Percentiles rank a stretch among this genome's conserved stretches.
These are phyloP conservation scores for Aspergillus phoenicis DNA, from an alignment of 2,329 filamentous ascomycete species.

Conservation along the genomic window DNA sequence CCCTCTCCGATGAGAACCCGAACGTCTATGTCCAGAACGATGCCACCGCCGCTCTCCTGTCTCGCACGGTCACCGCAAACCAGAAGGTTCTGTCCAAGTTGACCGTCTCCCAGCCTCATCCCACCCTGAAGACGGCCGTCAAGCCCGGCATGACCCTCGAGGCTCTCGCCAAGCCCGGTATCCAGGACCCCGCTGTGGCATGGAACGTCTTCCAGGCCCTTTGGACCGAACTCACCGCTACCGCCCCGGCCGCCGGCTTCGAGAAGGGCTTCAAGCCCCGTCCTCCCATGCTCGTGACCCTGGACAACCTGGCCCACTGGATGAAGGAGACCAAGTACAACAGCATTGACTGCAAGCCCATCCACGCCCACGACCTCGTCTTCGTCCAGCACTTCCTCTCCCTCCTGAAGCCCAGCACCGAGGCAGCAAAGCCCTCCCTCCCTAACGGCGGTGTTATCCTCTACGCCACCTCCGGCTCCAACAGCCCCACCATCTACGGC, in stretches of 20 bases:
- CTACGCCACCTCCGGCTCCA: constrained; percentile 72
- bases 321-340: constrained; percentile 80
- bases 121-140: constrained; percentile 62
- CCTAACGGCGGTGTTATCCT: constrained; percentile 79
- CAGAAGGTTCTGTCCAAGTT: constrained; percentile 60
- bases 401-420: constrained; percentile 53
- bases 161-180: constrained; percentile 68
- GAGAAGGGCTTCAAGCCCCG: constrained; percentile 51
- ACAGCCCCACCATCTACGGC: constrained; percentile 64
- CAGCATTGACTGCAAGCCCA: constrained; percentile 66
- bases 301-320: constrained; percentile 80
- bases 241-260: constrained; percentile 46
- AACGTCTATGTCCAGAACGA: constrained; percentile 73
- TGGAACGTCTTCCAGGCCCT: constrained; percentile 80
- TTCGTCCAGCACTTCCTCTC: constrained; percentile 75
- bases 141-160: constrained; percentile 64
- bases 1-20: constrained; percentile 59
- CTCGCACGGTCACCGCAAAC: constrained; percentile 74
- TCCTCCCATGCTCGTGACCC: constrained; percentile 69
- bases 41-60: constrained; percentile 74
- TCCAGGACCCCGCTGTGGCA: constrained; percentile 73
- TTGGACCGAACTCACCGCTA: constrained; percentile 73
- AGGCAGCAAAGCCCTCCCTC: constrained; percentile 43
- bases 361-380: constrained; percentile 84
- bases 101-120: constrained; percentile 55